Conservation (phyloP, 1,284 basidiomycete genomes). For the Puccinia novopanici region DNA sequence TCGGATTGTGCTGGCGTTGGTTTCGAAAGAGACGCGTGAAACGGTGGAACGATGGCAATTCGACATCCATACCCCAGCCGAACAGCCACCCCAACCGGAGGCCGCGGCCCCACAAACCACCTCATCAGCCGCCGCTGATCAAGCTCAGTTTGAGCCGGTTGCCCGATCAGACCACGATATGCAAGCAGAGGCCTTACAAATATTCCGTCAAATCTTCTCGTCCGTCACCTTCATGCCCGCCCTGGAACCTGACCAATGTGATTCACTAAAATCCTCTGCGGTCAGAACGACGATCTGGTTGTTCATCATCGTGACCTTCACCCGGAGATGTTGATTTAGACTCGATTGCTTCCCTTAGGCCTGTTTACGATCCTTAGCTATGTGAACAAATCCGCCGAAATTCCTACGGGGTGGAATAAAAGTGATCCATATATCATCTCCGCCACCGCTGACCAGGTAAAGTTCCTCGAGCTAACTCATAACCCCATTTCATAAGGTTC, state of each 20-base stretch:
- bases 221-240: constrained; percentile 48
- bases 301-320: neutral
- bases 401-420: constrained; percentile 35
- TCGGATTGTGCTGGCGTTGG: constrained; percentile 84
- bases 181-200: constrained; percentile 48
- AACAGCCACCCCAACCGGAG: neutral
- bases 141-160: neutral
- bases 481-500: neutral
- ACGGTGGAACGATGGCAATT: constrained; percentile 98
- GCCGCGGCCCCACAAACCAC: neutral
- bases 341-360: neutral
- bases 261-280: neutral
- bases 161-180: constrained; percentile 50
- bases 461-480: neutral
- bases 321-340: neutral
- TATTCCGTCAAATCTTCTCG: constrained; percentile 50
- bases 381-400: constrained; percentile 33
- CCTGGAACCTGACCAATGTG: constrained; percentile 32
- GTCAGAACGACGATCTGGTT: neutral
- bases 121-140: neutral
- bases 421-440: constrained; percentile 47
- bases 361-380: constrained; percentile 44
- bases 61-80: constrained; percentile 72
- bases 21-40: constrained; percentile 86
- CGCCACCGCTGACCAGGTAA: constrained; percentile 43